phyloP scores from a whole-genome alignment of 2,329 filamentous ascomycete genomes.

The Leptosphaerulina australis region DNA sequence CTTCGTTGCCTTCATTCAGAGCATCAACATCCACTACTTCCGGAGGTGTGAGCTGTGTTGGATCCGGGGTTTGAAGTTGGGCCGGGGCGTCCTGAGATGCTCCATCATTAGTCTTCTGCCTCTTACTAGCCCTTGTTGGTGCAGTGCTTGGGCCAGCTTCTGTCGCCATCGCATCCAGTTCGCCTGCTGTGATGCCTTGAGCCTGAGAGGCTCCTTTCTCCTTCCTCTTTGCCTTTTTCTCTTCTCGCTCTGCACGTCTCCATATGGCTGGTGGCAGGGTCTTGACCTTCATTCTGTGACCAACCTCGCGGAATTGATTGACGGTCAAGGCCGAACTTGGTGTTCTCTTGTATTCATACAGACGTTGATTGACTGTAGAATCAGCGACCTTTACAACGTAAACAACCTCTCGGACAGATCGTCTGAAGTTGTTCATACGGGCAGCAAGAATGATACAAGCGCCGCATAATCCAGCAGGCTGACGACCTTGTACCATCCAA shows the following conservation, averaged over 20 bases:
- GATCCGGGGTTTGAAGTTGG: slow-evolving; percentile 10
- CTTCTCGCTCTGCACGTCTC: slow-evolving; percentile 61
- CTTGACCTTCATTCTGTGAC: slow-evolving; percentile 69
- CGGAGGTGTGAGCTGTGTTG: slow-evolving; percentile 10
- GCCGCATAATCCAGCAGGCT: slow-evolving; percentile 91
- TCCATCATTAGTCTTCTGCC: slow-evolving; percentile 30
- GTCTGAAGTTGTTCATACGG: slow-evolving; percentile 96
- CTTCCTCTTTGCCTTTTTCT: slow-evolving; percentile 42
- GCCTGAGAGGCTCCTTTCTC: slow-evolving; percentile 20
- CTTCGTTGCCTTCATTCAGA: slow-evolving; percentile 30
- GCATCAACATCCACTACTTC: slow-evolving; percentile 24
- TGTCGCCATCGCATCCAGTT: slow-evolving; percentile 11
- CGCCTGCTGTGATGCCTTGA: slow-evolving; percentile 16
- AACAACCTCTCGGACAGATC: slow-evolving; percentile 92
- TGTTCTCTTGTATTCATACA: slow-evolving; percentile 90
- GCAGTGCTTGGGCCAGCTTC: slow-evolving; percentile 20
- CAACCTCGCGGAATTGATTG: slow-evolving; percentile 77
- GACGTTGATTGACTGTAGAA: slow-evolving; percentile 85
- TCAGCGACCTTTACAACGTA: slow-evolving; percentile 98
- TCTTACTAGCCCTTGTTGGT: slow-evolving; percentile 30
- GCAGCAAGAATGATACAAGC: slow-evolving; percentile 93
- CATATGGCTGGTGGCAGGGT: slow-evolving; percentile 78
- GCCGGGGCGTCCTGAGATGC: slow-evolving; percentile 18
- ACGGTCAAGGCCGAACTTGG: slow-evolving; percentile 85
- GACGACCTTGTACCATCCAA: slow-evolving; percentile 95